A percentile compares a stretch with the other conserved stretches of the same genome.
Conservation (phyloP, 2,329 filamentous ascomycete genomes). For the Neofusicoccum ribis region DNA sequence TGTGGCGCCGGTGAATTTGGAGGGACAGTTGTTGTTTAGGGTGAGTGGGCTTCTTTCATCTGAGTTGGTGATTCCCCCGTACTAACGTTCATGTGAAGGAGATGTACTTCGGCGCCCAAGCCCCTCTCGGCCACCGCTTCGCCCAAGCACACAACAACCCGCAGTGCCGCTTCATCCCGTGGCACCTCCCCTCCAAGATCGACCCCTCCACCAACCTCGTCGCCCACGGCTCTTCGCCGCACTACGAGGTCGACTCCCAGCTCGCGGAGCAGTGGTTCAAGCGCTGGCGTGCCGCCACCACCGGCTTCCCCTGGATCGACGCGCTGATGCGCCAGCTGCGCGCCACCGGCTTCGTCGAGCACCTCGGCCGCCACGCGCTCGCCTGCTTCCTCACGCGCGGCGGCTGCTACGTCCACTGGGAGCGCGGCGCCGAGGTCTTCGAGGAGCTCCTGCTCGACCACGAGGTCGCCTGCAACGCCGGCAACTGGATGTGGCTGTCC, state of each 20-base stretch:
- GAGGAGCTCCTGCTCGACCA: conserved; percentile 76
- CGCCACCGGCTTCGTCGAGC: conserved; percentile 76
- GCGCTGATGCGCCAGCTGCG: conserved; percentile 75
- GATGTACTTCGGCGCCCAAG: conserved; percentile 81
- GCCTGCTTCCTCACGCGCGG: conserved; percentile 80
- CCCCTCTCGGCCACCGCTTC: conserved; percentile 64
- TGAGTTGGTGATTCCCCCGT: no score
- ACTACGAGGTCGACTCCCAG: conserved; percentile 63
- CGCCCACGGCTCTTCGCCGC: conserved; percentile 46
- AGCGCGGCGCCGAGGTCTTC: conserved; percentile 75
- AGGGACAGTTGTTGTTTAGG: conserved; percentile 72
- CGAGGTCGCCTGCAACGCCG: conserved; percentile 70
- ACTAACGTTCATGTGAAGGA: conserved; percentile 43
- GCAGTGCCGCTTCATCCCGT: conserved; percentile 72
- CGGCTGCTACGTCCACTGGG: conserved; percentile 77
- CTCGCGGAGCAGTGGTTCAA: conserved; percentile 66
- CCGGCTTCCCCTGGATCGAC: conserved; percentile 80
- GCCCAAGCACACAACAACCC: conserved; percentile 65
- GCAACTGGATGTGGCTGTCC: conserved; percentile 77
- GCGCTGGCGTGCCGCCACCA: conserved; percentile 68
- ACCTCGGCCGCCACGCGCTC: conserved; percentile 71
- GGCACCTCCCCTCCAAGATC: conserved; percentile 69
- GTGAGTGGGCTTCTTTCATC: neutral
- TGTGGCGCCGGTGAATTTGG: conserved; percentile 65
- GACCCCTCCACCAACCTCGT: conserved; percentile 45